A percentile compares a stretch with the other conserved stretches of the same genome.
Evolutionary conservation across 148 eudicot genomes (phyloP).

Genomic region (Amaranthus cruentus): DNA sequence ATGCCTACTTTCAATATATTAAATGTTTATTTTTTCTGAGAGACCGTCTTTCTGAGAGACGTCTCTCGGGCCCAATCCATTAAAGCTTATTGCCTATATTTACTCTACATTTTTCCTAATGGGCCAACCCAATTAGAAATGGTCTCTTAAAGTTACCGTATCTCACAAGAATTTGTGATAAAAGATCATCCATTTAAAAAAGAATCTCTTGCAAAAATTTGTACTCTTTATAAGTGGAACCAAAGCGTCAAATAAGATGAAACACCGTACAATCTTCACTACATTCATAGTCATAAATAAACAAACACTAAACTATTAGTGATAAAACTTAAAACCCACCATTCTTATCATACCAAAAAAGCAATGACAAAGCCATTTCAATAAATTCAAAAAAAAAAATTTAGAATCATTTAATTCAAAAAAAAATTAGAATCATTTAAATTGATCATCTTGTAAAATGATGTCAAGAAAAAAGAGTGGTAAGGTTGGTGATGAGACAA

Average conservation of each 20-base stretch:
- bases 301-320: slow-evolving; percentile 20
- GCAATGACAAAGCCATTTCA: slow-evolving; percentile 2
- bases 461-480: slow-evolving; percentile 40
- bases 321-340: slow-evolving; percentile 15
- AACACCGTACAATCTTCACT: slow-evolving; percentile 17
- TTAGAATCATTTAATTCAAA: not conserved
- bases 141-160: too few relatives aligned
- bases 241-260: slow-evolving; percentile 13
- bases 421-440: not conserved
- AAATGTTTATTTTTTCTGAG: too few relatives aligned
- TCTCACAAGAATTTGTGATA: too few relatives aligned
- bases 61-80: too few relatives aligned
- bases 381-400: not conserved
- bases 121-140: too few relatives aligned
- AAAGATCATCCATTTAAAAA: too few relatives aligned
- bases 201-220: too few relatives aligned
- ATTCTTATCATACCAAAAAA: slow-evolving; percentile 9
- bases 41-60: too few relatives aligned
- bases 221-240: slow-evolving; percentile 16
- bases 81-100: too few relatives aligned
- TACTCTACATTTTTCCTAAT: too few relatives aligned
- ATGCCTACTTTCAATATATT: too few relatives aligned
- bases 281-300: slow-evolving; percentile 16
- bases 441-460: slow-evolving; percentile 16
- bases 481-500: slow-evolving; percentile 57